Base-by-base conservation (phyloP, 2,329 filamentous ascomycete species). In the Aphanocladium album region DNA sequence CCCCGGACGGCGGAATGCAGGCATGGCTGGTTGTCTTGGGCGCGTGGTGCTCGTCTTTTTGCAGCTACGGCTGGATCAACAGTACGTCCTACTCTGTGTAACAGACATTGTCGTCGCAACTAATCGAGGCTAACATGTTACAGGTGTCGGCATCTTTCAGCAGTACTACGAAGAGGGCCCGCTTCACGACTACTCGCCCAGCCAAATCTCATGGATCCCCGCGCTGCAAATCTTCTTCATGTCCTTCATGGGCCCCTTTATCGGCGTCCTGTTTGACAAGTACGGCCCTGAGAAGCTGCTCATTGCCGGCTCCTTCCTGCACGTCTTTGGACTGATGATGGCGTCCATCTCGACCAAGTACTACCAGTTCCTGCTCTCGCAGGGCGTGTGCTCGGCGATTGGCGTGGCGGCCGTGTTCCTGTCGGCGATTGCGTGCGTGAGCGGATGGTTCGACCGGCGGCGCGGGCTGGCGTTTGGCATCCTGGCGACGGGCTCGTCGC, bases 311-410 rank as follows among this genome's bases (percentile, higher is more conserved):
- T 78, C 77, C 1, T 71, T 83, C 58, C 67, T 83, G 37, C 80
- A 84, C 63, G 77, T 86, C 33, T 79, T 86, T 57, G 79, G 81
- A 7, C 67, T 86, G 17, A 85, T 87, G 81, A 84, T 86, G 82
- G 77, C 80, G 0, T 80, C 76, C 41, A 69, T 86, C 35, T 64
- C 66, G 5, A 70, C 63, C 0, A 43, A 72, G 51, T 75, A 74
- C 64, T 74, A 71, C 54, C 72, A 75, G 56, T 70, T 74, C 56
- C 63, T 75, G 16, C 64, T 75, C 1, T 65, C 70, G 9, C 73
- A 75, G 53, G 69, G 70, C 3, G 63, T 74, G 5, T 71, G 70
- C 62, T 68, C 65, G 14, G 68, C 67, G 43, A 63, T 74, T 30
- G 71, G 72, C 25, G 65, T 67, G 30, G 64, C 66, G 0, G 65